Evolutionary conservation across 2,329 filamentous ascomycete genomes (phyloP).

Genomic region (Didymosphaeria variabile): DNA sequence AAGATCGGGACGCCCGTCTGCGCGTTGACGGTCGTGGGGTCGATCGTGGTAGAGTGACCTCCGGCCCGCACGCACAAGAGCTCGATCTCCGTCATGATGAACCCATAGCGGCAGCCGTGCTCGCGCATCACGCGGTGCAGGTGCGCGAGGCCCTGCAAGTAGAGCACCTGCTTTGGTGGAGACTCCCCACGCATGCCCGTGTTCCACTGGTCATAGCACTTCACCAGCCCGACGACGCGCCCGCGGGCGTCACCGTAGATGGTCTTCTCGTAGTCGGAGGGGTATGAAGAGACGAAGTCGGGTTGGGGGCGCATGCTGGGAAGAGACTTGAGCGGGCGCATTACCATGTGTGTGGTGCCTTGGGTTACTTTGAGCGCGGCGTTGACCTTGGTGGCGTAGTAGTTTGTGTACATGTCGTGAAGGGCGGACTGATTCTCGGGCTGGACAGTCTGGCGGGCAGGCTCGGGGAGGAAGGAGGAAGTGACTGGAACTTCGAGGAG

Average conservation of each 20-base stretch:
- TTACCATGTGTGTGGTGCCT: conserved; percentile 67
- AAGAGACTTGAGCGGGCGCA: conserved; percentile 51
- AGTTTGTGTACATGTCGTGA: conserved; percentile 76
- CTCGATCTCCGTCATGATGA: conserved; percentile 96
- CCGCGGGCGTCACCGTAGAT: conserved; percentile 59
- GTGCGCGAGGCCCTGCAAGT: conserved; percentile 85
- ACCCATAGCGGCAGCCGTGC: conserved; percentile 91
- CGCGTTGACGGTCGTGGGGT: conserved; percentile 50
- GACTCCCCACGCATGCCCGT: conserved; percentile 89
- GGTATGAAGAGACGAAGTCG: conserved; percentile 71
- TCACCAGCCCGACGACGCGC: conserved; percentile 84
- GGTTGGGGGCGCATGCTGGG: conserved; percentile 64
- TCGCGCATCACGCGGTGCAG: conserved; percentile 93
- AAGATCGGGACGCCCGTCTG: conserved; percentile 75
- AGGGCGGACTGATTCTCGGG: conserved; percentile 83
- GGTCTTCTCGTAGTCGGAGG: conserved; percentile 61
- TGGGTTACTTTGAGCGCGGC: conserved; percentile 81
- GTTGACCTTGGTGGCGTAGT: conserved; percentile 89
- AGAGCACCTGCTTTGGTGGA: conserved; percentile 85
- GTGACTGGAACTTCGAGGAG: conserved; percentile 73
- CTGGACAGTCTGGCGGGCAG: conserved; percentile 66
- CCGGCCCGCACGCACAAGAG: conserved; percentile 89
- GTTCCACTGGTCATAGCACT: conserved; percentile 93
- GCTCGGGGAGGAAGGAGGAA: conserved; percentile 67
- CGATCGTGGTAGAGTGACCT: conserved; percentile 45